Percentiles rank a stretch among this genome's conserved stretches.
These are phyloP conservation scores for Geotrichum carabidarum DNA, from an alignment of 1,139 yeast species.

Conservation along the genomic window DNA sequence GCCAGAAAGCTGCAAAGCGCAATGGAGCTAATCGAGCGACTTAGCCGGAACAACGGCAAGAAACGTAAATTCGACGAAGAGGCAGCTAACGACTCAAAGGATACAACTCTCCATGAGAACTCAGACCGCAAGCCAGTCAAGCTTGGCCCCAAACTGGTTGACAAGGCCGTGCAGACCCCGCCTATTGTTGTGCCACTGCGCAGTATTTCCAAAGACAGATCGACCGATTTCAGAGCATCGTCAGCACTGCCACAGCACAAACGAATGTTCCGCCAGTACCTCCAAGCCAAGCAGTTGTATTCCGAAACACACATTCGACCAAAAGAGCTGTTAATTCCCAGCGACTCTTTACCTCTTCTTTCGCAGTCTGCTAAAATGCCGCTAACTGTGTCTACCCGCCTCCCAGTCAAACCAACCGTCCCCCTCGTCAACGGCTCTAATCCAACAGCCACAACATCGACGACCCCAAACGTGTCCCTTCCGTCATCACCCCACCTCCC, in stretches of 20 bases:
- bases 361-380: too few relatives aligned
- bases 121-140: background rate
- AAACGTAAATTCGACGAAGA: constrained; percentile 8
- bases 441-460: constrained; percentile 2
- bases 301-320: constrained; percentile 1
- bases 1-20: constrained; percentile 31
- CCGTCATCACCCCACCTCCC: constrained; percentile 12
- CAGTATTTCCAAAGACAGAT: background rate
- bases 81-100: background rate
- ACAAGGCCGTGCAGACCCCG: constrained; percentile 14
- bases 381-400: too few relatives aligned
- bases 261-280: constrained; percentile 10
- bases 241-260: background rate
- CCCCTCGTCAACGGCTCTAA: constrained; percentile 4
- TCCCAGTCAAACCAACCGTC: background rate
- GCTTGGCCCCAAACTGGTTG: background rate
- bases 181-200: constrained; percentile 11
- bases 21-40: constrained; percentile 29
- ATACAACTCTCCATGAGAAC: background rate
- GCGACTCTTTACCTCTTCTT: background rate
- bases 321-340: background rate
- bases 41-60: constrained; percentile 22
- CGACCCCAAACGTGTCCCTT: constrained; percentile 1
- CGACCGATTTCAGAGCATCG: background rate
- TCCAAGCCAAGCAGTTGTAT: constrained; percentile 16